A percentile compares a stretch with the other conserved stretches of the same genome.
Evolutionary conservation across 352 stramenopile genomes (phyloP).

Genomic region (Phytopythium cucurbitacearum): DNA sequence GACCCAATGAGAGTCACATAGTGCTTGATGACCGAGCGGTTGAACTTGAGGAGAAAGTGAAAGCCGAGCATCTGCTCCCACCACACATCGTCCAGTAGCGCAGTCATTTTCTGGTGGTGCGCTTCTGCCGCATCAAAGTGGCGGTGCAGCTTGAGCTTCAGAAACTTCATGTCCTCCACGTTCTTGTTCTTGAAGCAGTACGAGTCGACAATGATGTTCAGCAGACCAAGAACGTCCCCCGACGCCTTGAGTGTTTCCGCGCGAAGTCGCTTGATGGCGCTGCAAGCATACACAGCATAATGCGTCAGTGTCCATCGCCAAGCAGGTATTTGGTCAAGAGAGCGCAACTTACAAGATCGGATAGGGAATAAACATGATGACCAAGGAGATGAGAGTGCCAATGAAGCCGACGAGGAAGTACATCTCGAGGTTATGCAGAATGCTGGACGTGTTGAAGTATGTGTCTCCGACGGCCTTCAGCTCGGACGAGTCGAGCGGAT

Average conservation of each 20-base stretch:
- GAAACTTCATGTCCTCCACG: conserved; percentile 78
- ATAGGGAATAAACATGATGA: conserved; percentile 76
- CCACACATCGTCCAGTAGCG: conserved; percentile 67
- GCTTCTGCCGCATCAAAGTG: conserved; percentile 58
- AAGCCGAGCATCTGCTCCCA: conserved; percentile 81
- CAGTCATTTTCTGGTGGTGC: conserved; percentile 54
- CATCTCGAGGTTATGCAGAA: conserved; percentile 66
- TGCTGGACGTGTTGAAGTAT: conserved; percentile 56
- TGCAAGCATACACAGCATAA: conserved; percentile 7
- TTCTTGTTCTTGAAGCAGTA: conserved; percentile 89
- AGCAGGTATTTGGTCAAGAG: background rate
- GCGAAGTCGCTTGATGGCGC: conserved; percentile 50
- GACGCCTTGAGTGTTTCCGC: conserved; percentile 41
- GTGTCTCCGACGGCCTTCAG: conserved; percentile 44
- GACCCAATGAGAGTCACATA: conserved; percentile 64
- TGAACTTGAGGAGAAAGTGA: conserved; percentile 63
- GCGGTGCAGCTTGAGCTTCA: conserved; percentile 62
- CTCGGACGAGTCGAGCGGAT: conserved; percentile 37
- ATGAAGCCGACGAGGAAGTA: conserved; percentile 78
- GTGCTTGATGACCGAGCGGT: conserved; percentile 60
- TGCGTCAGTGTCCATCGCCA: too few relatives aligned
- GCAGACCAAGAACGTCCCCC: conserved; percentile 60
- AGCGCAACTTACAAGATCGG: conserved; percentile 60
- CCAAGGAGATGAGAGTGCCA: conserved; percentile 59
- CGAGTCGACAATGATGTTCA: conserved; percentile 80